Percentiles rank a stretch among this genome's conserved stretches.
phyloP scores from a whole-genome alignment of 2,329 filamentous ascomycete genomes.

The Cladosporium sp. region DNA sequence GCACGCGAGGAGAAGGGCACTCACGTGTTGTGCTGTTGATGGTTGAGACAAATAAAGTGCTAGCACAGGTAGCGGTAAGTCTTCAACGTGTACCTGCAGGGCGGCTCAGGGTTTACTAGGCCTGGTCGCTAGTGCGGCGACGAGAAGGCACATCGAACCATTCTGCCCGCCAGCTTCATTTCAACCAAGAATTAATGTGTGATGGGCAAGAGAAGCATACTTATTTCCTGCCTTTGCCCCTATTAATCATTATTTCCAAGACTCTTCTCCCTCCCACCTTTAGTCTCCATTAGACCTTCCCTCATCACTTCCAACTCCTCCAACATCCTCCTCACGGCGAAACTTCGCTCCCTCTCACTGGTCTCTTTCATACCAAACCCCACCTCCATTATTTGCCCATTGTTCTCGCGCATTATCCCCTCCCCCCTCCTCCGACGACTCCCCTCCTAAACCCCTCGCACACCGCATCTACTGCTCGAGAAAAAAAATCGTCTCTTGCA shows the following conservation, averaged over 20 bases:
- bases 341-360: slow-evolving; percentile 9
- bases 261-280: neutral
- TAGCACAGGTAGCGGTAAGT: too few relatives aligned
- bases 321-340: slow-evolving; percentile 9
- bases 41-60: too few relatives aligned
- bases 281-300: neutral
- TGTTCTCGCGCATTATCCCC: slow-evolving; percentile 7
- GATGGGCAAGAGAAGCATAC: too few relatives aligned
- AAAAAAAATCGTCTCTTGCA: slow-evolving; percentile 1
- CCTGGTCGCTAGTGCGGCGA: neutral
- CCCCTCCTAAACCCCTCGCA: neutral
- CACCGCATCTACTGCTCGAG: slow-evolving; percentile 6
- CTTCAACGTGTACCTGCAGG: too few relatives aligned
- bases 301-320: too few relatives aligned
- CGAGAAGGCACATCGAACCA: neutral
- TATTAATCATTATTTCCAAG: too few relatives aligned
- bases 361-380: slow-evolving; percentile 7
- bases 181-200: too few relatives aligned
- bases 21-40: too few relatives aligned
- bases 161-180: neutral
- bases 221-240: neutral
- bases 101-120: too few relatives aligned
- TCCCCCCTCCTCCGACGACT: neutral
- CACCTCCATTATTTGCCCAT: slow-evolving; percentile 3
- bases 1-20: too few relatives aligned